These are phyloP conservation scores for Fonsecaea multimorphosa DNA, from an alignment of 2,329 filamentous ascomycete genomes.

Conservation along the genomic window DNA sequence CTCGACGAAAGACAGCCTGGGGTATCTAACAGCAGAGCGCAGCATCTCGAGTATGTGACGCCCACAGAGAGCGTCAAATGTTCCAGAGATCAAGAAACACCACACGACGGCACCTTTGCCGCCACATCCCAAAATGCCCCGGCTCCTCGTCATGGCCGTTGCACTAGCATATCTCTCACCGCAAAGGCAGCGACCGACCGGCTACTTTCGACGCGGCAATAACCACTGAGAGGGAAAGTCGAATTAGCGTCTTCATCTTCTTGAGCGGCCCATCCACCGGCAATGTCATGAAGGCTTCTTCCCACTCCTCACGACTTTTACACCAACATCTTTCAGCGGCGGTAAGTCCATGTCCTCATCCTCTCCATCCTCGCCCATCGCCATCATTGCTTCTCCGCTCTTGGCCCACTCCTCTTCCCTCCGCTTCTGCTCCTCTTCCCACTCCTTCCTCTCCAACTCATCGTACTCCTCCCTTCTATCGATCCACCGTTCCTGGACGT, in stretches of 20 bases:
- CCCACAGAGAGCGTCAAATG: background rate
- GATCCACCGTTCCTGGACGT: constrained; percentile 95
- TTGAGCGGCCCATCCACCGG: background rate
- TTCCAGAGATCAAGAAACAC: background rate
- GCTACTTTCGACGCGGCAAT: background rate
- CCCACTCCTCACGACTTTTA: constrained; percentile 62
- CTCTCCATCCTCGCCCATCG: constrained; percentile 31
- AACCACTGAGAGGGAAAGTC: background rate
- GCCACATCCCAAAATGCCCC: background rate
- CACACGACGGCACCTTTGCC: background rate
- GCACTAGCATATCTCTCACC: background rate
- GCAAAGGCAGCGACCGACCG: background rate
- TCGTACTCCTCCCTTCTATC: constrained; percentile 90
- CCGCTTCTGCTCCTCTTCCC: constrained; percentile 74
- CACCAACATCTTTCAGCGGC: constrained; percentile 62
- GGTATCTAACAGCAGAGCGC: background rate
- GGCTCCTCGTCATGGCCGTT: background rate
- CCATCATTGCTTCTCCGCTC: constrained; percentile 11
- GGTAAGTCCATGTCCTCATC: constrained; percentile 50
- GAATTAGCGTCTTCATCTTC: background rate
- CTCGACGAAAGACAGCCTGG: background rate
- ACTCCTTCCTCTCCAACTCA: constrained; percentile 73
- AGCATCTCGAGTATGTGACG: background rate
- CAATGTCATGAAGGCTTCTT: constrained; percentile 21
- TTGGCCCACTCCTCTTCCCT: constrained; percentile 47